A percentile compares a stretch with the other conserved stretches of the same genome.
phyloP scores from a whole-genome alignment of 306 rosid genomes.

The Castanea crenata region DNA sequence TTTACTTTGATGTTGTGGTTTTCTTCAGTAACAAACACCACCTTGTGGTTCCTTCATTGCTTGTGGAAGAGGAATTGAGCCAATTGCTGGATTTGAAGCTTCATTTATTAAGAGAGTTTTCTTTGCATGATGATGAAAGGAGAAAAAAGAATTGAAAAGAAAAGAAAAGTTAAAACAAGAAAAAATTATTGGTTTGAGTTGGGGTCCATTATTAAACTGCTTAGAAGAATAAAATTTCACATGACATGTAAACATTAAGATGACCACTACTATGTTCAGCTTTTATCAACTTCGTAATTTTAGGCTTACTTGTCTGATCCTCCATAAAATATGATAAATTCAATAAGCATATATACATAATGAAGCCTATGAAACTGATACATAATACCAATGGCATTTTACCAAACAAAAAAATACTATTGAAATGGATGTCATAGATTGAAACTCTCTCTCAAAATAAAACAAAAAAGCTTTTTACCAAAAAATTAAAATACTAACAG shows the following conservation, averaged over 20 bases:
- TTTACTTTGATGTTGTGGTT: slow-evolving; percentile 3
- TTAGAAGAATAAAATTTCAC: neutral
- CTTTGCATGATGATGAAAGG: neutral
- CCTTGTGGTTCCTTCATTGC: neutral
- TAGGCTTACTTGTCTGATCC: neutral
- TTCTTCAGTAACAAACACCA: neutral
- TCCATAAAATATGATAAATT: neutral
- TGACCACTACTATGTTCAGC: neutral
- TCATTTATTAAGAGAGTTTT: neutral
- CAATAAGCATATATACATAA: too few relatives aligned
- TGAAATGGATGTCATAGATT: fast-evolving
- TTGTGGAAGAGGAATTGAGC: neutral
- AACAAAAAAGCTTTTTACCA: too few relatives aligned
- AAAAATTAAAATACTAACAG: too few relatives aligned
- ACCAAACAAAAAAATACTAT: too few relatives aligned
- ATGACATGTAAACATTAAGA: neutral
- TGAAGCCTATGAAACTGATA: too few relatives aligned
- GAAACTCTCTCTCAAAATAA: too few relatives aligned
- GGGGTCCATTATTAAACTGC: neutral
- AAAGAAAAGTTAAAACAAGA: neutral
- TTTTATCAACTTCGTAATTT: neutral
- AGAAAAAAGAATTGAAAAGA: neutral
- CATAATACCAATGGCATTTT: neutral
- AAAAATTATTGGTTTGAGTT: neutral
- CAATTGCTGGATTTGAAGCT: neutral